Evolutionary conservation across 2,329 filamentous ascomycete genomes (phyloP), one percentile per base, ranked within the genome.

Genomic region (Phyllosticta ampelicida): DNA sequence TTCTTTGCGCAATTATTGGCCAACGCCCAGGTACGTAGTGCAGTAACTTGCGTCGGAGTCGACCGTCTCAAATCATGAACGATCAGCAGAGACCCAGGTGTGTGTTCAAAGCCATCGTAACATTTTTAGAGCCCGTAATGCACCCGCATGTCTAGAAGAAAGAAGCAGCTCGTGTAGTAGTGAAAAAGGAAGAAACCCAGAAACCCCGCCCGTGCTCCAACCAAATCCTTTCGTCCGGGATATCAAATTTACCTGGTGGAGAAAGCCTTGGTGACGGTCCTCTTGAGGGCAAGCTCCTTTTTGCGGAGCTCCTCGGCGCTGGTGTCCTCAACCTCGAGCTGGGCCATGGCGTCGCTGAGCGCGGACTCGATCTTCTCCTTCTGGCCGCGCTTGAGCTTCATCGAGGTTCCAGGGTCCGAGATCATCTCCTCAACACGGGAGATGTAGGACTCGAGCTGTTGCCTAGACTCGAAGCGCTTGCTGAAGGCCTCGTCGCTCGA

Each of bases 331-430:
- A 99, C 80, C 85, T 99, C 94, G 64, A 99, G 88, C 78, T 95
- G 87, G 64, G 85, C 89, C 94, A 99, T 97, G 68, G 94, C 94
- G 70, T 99, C 94, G 76, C 87, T 92, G 68, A 99, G 89, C 67
- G 90, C 89, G 73, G 87, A 86, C 85, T 99, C 94, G 66, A 99
- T 96, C 87, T 96, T 97, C 79, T 96, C 91, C 87, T 96, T 96
- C 83, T 95, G 91, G 75, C 90, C 90, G 70, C 92, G 90, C 89
- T 97, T 97, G 74, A 99, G 84, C 85, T 95, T 96, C 73, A 97
- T 83, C 64, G 90, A 94, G 79, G 96, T 87, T 51, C 87, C 90
- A 61, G 94, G 94, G 81, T 99, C 94, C 51, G 90, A 95, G 75
- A 97, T 85, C 71, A 99, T 96, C 82, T 99, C 94, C 85, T 99